phyloP scores from a whole-genome alignment of 169 alveolate species.

The Fabrea salina region DNA sequence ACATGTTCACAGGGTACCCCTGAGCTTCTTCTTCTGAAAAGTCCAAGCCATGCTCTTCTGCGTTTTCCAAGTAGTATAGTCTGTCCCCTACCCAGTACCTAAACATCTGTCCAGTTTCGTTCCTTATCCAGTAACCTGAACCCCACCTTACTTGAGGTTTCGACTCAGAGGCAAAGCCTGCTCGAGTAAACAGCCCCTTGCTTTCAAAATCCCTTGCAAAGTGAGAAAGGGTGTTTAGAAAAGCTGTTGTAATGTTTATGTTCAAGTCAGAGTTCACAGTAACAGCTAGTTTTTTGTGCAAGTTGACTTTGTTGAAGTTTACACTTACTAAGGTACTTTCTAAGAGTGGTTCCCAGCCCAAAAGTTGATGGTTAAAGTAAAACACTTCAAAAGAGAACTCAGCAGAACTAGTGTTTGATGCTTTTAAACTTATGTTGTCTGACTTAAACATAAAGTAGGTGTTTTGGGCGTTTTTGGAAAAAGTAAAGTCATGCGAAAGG shows the following conservation, averaged over 20 bases:
- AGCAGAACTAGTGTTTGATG: not conserved
- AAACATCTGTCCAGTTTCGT: slow-evolving; percentile 32
- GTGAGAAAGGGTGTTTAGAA: not conserved
- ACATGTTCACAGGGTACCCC: not conserved
- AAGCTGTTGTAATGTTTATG: slow-evolving; percentile 1
- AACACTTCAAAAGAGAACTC: not conserved
- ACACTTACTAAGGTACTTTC: not conserved
- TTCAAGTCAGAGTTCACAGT: not conserved
- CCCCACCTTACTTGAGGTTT: not conserved
- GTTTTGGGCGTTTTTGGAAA: not conserved
- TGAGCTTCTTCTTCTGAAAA: not conserved
- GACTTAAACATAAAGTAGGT: slow-evolving; percentile 1
- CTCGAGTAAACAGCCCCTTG: not conserved
- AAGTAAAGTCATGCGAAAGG: slow-evolving; percentile 2
- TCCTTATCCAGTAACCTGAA: slow-evolving; percentile 5
- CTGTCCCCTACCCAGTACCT: not conserved
- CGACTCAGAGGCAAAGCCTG: not conserved
- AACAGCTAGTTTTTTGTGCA: not conserved
- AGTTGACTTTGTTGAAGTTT: not conserved
- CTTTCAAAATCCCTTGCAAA: not conserved
- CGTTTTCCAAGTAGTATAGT: not conserved
- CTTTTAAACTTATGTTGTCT: not conserved
- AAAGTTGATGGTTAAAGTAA: slow-evolving; percentile 20
- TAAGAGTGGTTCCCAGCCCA: slow-evolving; percentile 35
- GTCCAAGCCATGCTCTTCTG: slow-evolving; percentile 6